phyloP scores from a whole-genome alignment of 495 filamentous ascomycete species.

The Daldinia grandis region DNA sequence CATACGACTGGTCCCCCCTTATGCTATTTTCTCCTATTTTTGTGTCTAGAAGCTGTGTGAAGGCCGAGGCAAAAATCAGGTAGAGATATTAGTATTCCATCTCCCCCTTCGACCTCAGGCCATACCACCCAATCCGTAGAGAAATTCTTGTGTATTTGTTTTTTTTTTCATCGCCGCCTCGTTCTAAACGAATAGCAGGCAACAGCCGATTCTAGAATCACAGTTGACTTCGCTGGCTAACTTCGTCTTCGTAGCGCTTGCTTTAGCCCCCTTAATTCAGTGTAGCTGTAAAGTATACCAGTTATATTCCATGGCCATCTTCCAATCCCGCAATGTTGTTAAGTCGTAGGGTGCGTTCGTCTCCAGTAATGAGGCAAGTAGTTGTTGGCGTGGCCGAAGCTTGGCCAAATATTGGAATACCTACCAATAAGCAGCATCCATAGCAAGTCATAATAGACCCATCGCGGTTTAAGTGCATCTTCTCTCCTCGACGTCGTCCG shows the following conservation, averaged over 20 bases:
- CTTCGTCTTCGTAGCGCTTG: too few species aligned
- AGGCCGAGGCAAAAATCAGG: neutral
- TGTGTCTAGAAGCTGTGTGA: neutral
- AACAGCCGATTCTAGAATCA: too few species aligned
- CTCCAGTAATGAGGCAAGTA: neutral
- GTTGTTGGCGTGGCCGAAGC: too few species aligned
- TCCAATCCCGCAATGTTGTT: neutral
- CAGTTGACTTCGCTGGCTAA: too few species aligned
- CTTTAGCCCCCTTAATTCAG: neutral
- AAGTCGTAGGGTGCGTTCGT: neutral
- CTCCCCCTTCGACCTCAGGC: neutral
- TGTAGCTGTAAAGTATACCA: neutral
- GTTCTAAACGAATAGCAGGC: too few species aligned
- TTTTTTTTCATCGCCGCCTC: too few species aligned
- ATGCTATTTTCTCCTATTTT: neutral
- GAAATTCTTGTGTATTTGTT: too few species aligned
- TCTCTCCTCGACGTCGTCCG: constrained; percentile 7
- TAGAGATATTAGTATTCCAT: neutral
- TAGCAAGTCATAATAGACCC: neutral
- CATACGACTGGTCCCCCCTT: neutral
- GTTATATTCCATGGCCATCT: neutral
- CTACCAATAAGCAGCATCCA: neutral
- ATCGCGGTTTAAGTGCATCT: neutral
- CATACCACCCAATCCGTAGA: too few species aligned
- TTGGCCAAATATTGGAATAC: neutral